Percentiles rank a stretch among this genome's conserved stretches.
Conservation (phyloP, 257 asterid species). For the Cynanchum wilfordii region DNA sequence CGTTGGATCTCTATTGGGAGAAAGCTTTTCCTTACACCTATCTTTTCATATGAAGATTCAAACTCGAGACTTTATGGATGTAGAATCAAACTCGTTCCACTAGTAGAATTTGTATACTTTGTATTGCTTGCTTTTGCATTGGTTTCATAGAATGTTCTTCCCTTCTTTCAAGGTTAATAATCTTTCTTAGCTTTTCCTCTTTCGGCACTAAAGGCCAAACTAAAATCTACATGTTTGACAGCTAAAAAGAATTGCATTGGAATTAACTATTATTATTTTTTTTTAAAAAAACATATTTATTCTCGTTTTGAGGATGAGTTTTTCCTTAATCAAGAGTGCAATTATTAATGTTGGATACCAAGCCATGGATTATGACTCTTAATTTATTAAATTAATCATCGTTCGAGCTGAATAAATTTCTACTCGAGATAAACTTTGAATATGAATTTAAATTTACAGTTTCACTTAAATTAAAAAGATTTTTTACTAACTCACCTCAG, state of each 20-base stretch:
- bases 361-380: not conserved
- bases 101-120: no score
- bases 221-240: not conserved
- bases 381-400: no score
- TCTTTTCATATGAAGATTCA: no score
- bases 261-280: not conserved
- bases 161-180: slow-evolving; percentile 18
- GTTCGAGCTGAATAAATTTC: no score
- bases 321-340: not conserved
- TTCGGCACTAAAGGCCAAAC: slow-evolving; percentile 35
- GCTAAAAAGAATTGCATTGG: not conserved
- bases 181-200: slow-evolving; percentile 19
- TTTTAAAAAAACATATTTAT: not conserved
- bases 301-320: not conserved
- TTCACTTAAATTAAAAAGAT: no score
- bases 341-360: not conserved
- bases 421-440: no score
- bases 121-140: slow-evolving; percentile 13
- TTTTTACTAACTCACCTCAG: no score
- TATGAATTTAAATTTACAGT: no score
- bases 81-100: no score
- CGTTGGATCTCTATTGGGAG: no score
- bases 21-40: no score
- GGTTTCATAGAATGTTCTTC: slow-evolving; percentile 29
- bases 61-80: no score